Percentiles rank a stretch among this genome's conserved stretches.
Conservation (phyloP, 1,139 yeast genomes). For the Sugiyamaella japonica region DNA sequence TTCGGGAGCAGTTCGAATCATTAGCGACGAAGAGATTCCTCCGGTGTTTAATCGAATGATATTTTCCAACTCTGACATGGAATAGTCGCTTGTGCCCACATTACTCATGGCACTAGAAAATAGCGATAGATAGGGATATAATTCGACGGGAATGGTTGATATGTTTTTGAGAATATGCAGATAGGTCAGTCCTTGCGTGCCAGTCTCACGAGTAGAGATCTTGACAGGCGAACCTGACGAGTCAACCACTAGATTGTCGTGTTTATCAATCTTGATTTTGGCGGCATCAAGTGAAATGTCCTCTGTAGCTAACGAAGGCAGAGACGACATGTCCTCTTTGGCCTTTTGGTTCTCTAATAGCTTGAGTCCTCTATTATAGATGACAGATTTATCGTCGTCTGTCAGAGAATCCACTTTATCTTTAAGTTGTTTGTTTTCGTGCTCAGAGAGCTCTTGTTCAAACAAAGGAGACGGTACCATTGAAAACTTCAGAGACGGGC, state of each 20-base stretch:
- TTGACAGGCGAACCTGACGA: constrained; percentile 25
- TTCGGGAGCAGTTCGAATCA: constrained; percentile 58
- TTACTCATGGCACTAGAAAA: constrained; percentile 80
- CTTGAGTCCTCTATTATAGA: constrained; percentile 59
- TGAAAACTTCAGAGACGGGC: constrained; percentile 65
- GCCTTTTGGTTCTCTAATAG: constrained; percentile 64
- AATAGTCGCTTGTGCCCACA: constrained; percentile 69
- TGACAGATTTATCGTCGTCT: constrained; percentile 56
- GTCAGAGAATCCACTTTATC: constrained; percentile 48
- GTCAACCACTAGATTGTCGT: constrained; percentile 4
- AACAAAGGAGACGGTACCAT: constrained; percentile 70
- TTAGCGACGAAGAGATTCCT: constrained; percentile 64
- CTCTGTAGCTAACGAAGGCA: constrained; percentile 70
- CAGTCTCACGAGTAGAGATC: constrained; percentile 38
- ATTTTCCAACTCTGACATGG: constrained; percentile 83
- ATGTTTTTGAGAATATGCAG: constrained; percentile 37
- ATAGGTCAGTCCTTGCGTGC: constrained; percentile 39
- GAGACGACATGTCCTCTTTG: constrained; percentile 69
- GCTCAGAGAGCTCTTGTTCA: constrained; percentile 49
- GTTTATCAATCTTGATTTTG: constrained; percentile 37
- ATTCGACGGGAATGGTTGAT: constrained; percentile 52
- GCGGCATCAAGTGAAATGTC: constrained; percentile 71
- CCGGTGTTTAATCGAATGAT: constrained; percentile 83
- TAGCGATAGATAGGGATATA: constrained; percentile 70
- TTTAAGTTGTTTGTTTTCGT: constrained; percentile 58